These are phyloP conservation scores for Penicillium rolfsii DNA, from an alignment of 2,329 filamentous ascomycete species.

Conservation along the genomic window DNA sequence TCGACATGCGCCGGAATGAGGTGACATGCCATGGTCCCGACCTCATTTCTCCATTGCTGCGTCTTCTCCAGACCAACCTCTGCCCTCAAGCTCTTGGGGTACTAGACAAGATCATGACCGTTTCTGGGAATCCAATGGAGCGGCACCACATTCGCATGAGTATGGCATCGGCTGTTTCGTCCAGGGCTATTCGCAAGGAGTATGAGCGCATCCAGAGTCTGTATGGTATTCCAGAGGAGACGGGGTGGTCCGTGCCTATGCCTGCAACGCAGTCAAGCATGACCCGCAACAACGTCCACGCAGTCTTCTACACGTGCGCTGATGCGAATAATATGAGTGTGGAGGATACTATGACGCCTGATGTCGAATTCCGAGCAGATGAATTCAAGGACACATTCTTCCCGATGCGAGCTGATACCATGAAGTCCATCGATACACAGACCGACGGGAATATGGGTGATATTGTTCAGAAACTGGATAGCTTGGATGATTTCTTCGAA, in stretches of 20 bases:
- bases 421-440: conserved; percentile 79
- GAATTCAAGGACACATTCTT: conserved; percentile 80
- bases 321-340: conserved; percentile 64
- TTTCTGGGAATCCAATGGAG: conserved; percentile 89
- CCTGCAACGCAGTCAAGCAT: conserved; percentile 85
- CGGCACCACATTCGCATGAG: conserved; percentile 96
- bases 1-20: conserved; percentile 90
- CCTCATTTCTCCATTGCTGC: conserved; percentile 86
- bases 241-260: conserved; percentile 93
- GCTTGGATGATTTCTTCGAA: conserved; percentile 80
- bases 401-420: conserved; percentile 81
- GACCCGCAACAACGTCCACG: conserved; percentile 90
- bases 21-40: conserved; percentile 91
- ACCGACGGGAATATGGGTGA: conserved; percentile 73
- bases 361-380: conserved; percentile 90
- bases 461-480: conserved; percentile 77
- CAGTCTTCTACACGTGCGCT: conserved; percentile 92
- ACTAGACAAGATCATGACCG: conserved; percentile 91
- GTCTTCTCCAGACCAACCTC: conserved; percentile 87
- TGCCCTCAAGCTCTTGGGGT: conserved; percentile 91
- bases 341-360: conserved; percentile 70
- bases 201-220: conserved; percentile 92
- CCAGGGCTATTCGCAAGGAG: conserved; percentile 84
- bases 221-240: conserved; percentile 94
- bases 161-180: conserved; percentile 82